These are phyloP conservation scores for Xerocomus spinulosus DNA, from an alignment of 768 basidiomycete species.

Conservation along the genomic window DNA sequence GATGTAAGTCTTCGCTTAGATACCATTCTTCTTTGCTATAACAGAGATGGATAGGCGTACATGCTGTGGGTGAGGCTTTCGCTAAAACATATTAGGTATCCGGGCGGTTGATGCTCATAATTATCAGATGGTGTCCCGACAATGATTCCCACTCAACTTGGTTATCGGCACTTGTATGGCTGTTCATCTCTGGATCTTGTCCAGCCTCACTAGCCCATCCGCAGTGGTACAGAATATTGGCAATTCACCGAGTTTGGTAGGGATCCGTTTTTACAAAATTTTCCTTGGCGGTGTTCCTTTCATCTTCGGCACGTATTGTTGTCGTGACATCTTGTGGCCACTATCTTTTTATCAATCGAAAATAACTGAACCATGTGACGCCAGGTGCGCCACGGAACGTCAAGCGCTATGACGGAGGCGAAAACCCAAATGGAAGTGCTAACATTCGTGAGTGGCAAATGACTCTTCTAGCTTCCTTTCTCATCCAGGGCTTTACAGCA, in stretches of 20 bases:
- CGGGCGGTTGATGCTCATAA: not conserved
- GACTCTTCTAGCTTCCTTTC: not conserved
- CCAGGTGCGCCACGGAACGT: conserved; percentile 33
- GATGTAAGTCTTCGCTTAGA: conserved; percentile 29
- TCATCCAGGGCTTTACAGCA: conserved; percentile 23
- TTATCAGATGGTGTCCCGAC: conserved; percentile 48
- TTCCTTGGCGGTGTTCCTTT: not conserved
- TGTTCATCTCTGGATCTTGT: not conserved
- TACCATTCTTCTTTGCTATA: not conserved
- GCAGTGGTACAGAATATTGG: conserved; percentile 43
- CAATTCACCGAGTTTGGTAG: conserved; percentile 41
- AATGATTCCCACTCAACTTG: conserved; percentile 40
- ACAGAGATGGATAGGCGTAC: conserved; percentile 33
- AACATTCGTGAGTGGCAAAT: conserved; percentile 37
- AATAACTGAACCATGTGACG: not conserved
- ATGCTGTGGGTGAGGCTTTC: conserved; percentile 36
- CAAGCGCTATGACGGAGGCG: conserved; percentile 39
- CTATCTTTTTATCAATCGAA: not conserved
- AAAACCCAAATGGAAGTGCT: conserved; percentile 46
- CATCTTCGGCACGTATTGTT: not conserved
- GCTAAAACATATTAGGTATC: not conserved
- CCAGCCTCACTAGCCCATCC: not conserved
- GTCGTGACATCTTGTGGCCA: not conserved
- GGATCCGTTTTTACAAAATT: not conserved
- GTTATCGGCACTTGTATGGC: conserved; percentile 45